These are phyloP conservation scores for Kwoniella newhampshirensis DNA, from an alignment of 768 basidiomycete genomes.

Conservation along the genomic window DNA sequence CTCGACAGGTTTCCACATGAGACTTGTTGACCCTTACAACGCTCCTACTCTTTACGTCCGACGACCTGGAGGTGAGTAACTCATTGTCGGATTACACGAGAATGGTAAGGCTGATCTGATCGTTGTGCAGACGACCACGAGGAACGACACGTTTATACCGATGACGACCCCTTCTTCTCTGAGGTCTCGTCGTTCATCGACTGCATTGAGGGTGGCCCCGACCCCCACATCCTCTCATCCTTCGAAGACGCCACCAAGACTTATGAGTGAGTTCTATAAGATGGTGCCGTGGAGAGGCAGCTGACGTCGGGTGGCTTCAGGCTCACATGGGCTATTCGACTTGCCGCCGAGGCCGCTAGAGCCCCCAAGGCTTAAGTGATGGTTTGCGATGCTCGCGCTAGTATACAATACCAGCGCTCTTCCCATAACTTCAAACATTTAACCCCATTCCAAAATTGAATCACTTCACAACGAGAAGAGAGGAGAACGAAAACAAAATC, in stretches of 20 bases:
- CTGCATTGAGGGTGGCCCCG: slow-evolving; percentile 79
- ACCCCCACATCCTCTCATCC: slow-evolving; percentile 74
- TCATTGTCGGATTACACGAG: background rate
- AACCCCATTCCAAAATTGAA: too few species aligned
- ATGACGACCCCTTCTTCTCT: slow-evolving; percentile 64
- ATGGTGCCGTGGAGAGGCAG: background rate
- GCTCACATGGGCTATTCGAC: slow-evolving; percentile 86
- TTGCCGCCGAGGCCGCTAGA: slow-evolving; percentile 48
- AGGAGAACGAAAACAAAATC: too few species aligned
- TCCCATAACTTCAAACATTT: too few species aligned
- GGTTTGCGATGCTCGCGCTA: too few species aligned
- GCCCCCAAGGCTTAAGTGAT: slow-evolving; percentile 24
- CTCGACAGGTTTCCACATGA: slow-evolving; percentile 70
- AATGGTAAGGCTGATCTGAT: background rate
- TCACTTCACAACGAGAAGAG: too few species aligned
- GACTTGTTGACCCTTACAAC: slow-evolving; percentile 78
- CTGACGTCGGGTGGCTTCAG: background rate
- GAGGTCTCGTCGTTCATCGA: slow-evolving; percentile 88
- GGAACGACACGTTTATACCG: slow-evolving; percentile 47
- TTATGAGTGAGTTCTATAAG: slow-evolving; percentile 61
- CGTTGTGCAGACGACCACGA: slow-evolving; percentile 51
- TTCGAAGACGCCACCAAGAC: slow-evolving; percentile 84
- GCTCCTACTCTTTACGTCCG: slow-evolving; percentile 84
- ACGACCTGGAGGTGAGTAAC: slow-evolving; percentile 58
- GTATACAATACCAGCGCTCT: too few species aligned